phyloP scores from a whole-genome alignment of 257 asterid genomes.

The Gynochthodes officinalis region DNA sequence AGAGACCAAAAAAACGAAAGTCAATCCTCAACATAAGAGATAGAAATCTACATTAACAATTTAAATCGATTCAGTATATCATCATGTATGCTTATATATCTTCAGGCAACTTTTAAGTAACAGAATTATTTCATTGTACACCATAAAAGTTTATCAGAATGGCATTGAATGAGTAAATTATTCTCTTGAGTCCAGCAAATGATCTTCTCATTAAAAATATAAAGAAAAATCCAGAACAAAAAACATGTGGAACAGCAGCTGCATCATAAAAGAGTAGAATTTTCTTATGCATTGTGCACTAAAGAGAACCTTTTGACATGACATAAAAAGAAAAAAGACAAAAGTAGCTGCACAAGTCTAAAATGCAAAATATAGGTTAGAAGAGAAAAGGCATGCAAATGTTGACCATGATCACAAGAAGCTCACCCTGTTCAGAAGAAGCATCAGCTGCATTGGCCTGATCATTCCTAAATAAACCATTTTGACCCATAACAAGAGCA shows the following conservation, averaged over 20 bases:
- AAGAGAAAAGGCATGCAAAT: slow-evolving; percentile 1
- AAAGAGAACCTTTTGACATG: neutral
- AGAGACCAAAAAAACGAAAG: slow-evolving; percentile 8
- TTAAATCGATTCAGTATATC: neutral
- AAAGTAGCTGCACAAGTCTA: no score
- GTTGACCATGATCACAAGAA: slow-evolving; percentile 1
- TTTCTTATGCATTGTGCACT: neutral
- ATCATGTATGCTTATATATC: neutral
- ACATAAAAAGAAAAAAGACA: neutral
- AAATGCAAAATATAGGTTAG: neutral
- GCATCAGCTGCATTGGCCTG: slow-evolving; percentile 55
- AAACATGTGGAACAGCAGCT: neutral
- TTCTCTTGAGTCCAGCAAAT: neutral
- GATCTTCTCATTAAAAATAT: neutral
- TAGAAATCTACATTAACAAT: slow-evolving; percentile 1
- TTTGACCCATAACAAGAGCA: slow-evolving; percentile 67
- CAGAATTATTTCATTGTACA: neutral
- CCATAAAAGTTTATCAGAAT: neutral
- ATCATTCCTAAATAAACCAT: slow-evolving; percentile 70
- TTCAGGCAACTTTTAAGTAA: neutral
- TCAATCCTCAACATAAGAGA: slow-evolving; percentile 10
- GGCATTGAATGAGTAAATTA: neutral
- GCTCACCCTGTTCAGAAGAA: slow-evolving; percentile 67
- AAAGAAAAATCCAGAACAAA: neutral
- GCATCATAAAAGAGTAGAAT: slow-evolving; percentile 1